These are phyloP conservation scores for Colletotrichum cuscutae DNA, from an alignment of 2,329 filamentous ascomycete species.

Conservation along the genomic window DNA sequence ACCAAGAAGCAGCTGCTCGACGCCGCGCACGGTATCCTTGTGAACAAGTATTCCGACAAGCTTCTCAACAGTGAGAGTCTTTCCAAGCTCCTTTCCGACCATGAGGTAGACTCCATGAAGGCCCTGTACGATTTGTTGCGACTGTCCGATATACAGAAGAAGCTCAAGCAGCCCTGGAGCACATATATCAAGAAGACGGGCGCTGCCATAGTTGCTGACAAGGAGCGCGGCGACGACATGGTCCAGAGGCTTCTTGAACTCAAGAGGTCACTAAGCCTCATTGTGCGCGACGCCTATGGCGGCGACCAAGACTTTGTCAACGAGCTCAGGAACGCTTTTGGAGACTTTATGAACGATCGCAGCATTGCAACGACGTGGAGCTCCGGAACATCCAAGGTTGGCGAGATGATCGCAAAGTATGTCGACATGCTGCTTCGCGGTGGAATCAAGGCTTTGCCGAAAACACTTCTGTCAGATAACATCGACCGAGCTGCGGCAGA, in stretches of 20 bases:
- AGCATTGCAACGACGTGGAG: constrained; percentile 77
- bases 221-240: constrained; percentile 84
- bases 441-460: constrained; percentile 84
- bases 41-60: constrained; percentile 73
- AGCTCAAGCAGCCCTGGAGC: constrained; percentile 78
- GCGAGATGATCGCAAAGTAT: constrained; percentile 98
- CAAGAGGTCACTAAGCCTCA: constrained; percentile 80
- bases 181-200: constrained; percentile 83
- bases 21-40: constrained; percentile 77
- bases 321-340: constrained; percentile 85
- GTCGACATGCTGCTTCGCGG: constrained; percentile 90
- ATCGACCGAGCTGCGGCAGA: constrained; percentile 68
- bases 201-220: constrained; percentile 81
- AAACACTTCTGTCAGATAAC: constrained; percentile 71
- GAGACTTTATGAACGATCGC: constrained; percentile 91
- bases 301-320: constrained; percentile 82
- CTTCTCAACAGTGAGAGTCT: constrained; percentile 76
- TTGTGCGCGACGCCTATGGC: constrained; percentile 81
- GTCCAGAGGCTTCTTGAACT: constrained; percentile 83
- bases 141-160: constrained; percentile 75
- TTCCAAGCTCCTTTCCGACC: constrained; percentile 76
- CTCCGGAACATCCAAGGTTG: constrained; percentile 90
- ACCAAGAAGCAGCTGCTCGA: constrained; percentile 83
- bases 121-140: constrained; percentile 82
- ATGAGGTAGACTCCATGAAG: constrained; percentile 76